Evolutionary conservation across 331 rosid species (phyloP).

Genomic region (Spiraea crenata): DNA sequence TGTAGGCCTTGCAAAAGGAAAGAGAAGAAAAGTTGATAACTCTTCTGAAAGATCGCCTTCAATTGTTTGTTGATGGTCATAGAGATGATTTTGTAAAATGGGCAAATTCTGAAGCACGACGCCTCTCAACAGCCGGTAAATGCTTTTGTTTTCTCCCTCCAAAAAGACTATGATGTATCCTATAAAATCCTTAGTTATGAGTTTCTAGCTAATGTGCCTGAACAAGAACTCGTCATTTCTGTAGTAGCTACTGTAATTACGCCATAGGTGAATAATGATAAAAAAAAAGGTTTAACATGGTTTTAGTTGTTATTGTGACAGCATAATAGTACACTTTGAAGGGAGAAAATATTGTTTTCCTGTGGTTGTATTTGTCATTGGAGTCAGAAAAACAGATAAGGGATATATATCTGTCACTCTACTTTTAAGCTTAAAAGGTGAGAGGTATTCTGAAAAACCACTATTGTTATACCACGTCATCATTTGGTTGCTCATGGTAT

Average conservation of each 20-base stretch:
- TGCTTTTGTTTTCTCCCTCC: conserved; percentile 9
- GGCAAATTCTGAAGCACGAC: conserved; percentile 70
- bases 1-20: conserved; percentile 71
- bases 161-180: conserved; percentile 8
- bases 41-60: conserved; percentile 59
- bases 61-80: conserved; percentile 65
- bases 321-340: background rate
- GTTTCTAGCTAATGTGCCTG: background rate
- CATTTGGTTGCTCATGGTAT: too few relatives aligned
- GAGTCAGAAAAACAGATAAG: too few relatives aligned
- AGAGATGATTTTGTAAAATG: conserved; percentile 62
- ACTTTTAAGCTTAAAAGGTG: too few relatives aligned
- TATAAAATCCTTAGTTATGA: background rate
- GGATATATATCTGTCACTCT: too few relatives aligned
- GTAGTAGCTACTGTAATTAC: background rate
- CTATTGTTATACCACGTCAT: too few relatives aligned
- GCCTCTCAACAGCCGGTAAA: conserved; percentile 77
- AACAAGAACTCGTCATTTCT: background rate
- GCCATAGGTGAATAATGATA: background rate
- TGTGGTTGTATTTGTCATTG: too few relatives aligned
- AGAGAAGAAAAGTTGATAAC: conserved; percentile 65
- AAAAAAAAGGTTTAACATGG: background rate
- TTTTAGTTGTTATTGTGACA: background rate
- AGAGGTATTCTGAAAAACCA: too few relatives aligned
- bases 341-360: too few relatives aligned